Evolutionary conservation across 371 early-diverging fungal species (phyloP), one percentile per base, ranked within the genome.

Genomic region (Mortierella sp.): DNA sequence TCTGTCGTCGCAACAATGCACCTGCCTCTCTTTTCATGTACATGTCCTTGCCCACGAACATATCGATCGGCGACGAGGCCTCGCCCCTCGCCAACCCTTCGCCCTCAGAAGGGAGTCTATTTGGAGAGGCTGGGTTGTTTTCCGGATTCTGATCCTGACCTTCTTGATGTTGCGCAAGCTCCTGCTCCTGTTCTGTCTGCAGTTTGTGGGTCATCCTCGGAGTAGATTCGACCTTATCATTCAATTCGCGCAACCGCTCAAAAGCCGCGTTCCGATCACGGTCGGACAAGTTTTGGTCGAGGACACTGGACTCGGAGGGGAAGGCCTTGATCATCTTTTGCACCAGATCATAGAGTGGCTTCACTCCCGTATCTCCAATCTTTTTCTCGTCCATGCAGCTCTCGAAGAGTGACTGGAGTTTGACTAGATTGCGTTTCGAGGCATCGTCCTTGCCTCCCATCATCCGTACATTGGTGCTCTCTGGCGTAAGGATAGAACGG

Each of bases 371-470:
- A 29, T 74, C 64, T 25, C 84, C 82, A 57, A 90, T 85, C 28
- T 59, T 62, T 16, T 81, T 67, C 67, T 89, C 87, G 37, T 89
- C 84, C 88, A 88, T 87, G 70, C 90, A 90, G 23, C 87, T 84
- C 55, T 84, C 81, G 62, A 81, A 90, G 25, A 89, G 60, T 1
- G 64, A 60, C 65, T 87, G 85, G 37, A 82, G 82, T 67, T 87
- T 88, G 64, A 82, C 60, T 63, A 90, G 86, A 61, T 87, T 88
- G 29, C 79, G 72, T 6, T 61, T 53, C 3, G 69, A 59, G 21
- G 79, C 66, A 48, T 77, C 63, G 14, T 77, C 79, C 23, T 69
- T 87, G 82, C 37, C 60, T 26, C 28, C 47, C n/a, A 19, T n/a
- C 11, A 55, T 60, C 9, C 9, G 3, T 5, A 57, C 43, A 29